These are phyloP conservation scores for Eutypella sp. DNA, from an alignment of 2,329 filamentous ascomycete genomes.

Conservation along the genomic window DNA sequence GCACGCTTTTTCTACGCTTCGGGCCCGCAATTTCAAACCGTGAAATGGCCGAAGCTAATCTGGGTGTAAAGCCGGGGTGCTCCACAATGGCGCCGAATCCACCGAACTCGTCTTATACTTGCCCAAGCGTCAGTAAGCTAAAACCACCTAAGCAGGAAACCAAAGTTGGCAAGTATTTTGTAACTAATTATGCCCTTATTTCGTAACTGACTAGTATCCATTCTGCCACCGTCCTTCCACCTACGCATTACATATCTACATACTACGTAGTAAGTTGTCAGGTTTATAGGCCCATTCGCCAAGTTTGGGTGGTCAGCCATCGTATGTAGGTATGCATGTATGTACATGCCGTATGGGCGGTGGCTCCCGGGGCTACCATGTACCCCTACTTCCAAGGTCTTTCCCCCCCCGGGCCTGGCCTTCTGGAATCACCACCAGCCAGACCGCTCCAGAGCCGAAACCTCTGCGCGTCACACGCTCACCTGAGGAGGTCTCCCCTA, in stretches of 20 bases:
- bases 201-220: too few relatives aligned
- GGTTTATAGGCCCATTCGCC: neutral
- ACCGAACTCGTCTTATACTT: constrained; percentile 7
- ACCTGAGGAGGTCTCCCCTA: neutral
- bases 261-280: neutral
- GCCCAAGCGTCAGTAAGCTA: neutral
- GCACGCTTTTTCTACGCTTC: too few relatives aligned
- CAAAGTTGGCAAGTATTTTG: neutral
- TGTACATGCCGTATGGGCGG: neutral
- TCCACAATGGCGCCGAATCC: constrained; percentile 20
- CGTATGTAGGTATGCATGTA: neutral
- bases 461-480: neutral
- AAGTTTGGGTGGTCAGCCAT: neutral
- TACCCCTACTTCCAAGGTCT: neutral
- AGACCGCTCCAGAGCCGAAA: neutral
- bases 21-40: constrained; percentile 6
- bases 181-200: too few relatives aligned
- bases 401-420: neutral
- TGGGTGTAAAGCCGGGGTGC: constrained; percentile 14
- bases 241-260: neutral
- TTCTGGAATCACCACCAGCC: neutral
- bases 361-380: neutral
- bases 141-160: neutral
- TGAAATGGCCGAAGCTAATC: constrained; percentile 18
- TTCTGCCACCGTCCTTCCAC: too few relatives aligned